Base-by-base conservation (phyloP, 805 yeast species). In the Lipomyces starkeyi region DNA sequence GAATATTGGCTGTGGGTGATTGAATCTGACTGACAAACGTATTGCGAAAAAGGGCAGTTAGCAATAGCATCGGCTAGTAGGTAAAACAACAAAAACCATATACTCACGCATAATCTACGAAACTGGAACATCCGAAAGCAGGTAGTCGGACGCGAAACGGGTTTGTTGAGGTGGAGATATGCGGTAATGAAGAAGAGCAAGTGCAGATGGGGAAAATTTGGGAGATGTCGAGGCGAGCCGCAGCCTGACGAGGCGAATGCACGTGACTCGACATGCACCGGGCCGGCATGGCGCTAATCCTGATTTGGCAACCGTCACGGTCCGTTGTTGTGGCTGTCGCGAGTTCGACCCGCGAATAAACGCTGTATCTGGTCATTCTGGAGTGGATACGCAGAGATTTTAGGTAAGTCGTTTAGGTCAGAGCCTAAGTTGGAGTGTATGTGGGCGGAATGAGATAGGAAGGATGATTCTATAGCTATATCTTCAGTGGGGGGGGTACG, bases 171-270 rank as follows among this genome's bases (percentile, higher is more conserved):
- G 49, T 43, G 9, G 49, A 43, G 22, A 43, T 43, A 43, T 43
- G 20, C 20, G 49, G 49, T 7, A 43, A 43, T 43, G 25, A 43
- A 17, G 22, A 43, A 43, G 49, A 25, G 3, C n/a, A 43, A 13
- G 22, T 43, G 14, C 20, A 11, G 56, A 53, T 53, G 56, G 56
- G 56, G 56, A 25, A 53, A n/a, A 53, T 53, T 53, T 53, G 27
- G 56, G 56, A 25, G 56, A 25, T 22, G 6, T 22, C 56, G 34
- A 25, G 56, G 34, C 5, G 56, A 25, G 56, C 56, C 56, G 56
- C 56, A 53, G 56, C 34, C n/a, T 3, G 56, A 22, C 56, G 56
- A 53, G 56, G 56, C n/a, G 34, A 53, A 25, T 53, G n/a, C 56
- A 53, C 56, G 56, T 53, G 56, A 53, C 56, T 25, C n/a, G 29